Conservation (phyloP, 495 filamentous ascomycete species). For the Emericellopsis terricola region DNA sequence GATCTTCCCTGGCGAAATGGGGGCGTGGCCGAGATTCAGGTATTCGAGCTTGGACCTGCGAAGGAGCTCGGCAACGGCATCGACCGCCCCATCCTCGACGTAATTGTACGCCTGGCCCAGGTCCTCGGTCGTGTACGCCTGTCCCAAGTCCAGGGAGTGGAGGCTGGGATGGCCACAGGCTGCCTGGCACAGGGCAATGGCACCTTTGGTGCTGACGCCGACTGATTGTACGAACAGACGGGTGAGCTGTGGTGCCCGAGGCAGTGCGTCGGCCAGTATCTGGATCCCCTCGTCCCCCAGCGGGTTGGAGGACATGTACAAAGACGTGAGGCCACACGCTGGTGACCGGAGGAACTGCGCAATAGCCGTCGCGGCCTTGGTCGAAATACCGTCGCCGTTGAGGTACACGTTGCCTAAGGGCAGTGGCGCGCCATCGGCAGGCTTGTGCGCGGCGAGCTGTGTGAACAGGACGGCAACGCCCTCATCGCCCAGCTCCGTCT, state of each 20-base stretch:
- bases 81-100: constrained; percentile 6
- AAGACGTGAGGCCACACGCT: constrained; percentile 10
- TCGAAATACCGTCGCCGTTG: constrained; percentile 17
- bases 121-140: constrained; percentile 16
- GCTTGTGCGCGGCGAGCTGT: constrained; percentile 6
- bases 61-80: constrained; percentile 4
- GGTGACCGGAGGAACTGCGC: constrained; percentile 11
- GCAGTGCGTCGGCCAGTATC: constrained; percentile 10
- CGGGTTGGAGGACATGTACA: constrained; percentile 19
- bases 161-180: constrained; percentile 8
- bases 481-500: constrained; percentile 20
- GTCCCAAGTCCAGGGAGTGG: constrained; percentile 11
- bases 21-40: constrained; percentile 10
- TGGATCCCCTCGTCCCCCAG: constrained; percentile 9
- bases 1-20: constrained; percentile 5
- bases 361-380: constrained; percentile 10
- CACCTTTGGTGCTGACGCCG: constrained; percentile 11
- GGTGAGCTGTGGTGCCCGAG: constrained; percentile 8
- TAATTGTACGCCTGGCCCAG: constrained; percentile 17
- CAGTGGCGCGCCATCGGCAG: constrained; percentile 1
- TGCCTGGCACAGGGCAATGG: constrained; percentile 8
- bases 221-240: constrained; percentile 10
- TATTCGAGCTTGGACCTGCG: constrained; percentile 6
- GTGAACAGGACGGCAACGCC: constrained; percentile 16
- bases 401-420: constrained; percentile 19